phyloP scores from a whole-genome alignment of 257 asterid species.

The Ligustrum vulgare region DNA sequence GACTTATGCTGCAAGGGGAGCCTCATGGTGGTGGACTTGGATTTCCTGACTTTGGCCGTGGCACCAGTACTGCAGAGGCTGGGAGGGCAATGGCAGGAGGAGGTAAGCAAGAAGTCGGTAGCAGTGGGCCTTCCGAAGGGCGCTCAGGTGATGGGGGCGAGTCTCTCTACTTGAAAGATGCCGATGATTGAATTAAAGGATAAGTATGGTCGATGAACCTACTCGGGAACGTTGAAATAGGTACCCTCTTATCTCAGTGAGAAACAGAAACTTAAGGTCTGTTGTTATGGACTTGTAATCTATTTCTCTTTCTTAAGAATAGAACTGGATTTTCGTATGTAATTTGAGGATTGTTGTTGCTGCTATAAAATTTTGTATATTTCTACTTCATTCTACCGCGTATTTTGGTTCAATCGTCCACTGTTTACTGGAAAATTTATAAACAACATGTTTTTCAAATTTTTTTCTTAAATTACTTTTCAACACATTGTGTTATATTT shows the following conservation, averaged over 20 bases:
- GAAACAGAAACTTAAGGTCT: constrained; percentile 8
- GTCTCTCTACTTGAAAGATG: constrained; percentile 59
- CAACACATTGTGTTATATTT: too few relatives aligned
- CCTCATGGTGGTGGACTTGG: constrained; percentile 43
- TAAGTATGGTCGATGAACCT: constrained; percentile 7
- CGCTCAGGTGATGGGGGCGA: constrained; percentile 67
- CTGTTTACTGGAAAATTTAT: too few relatives aligned
- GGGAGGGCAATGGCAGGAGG: constrained; percentile 44
- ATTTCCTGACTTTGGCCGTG: constrained; percentile 55
- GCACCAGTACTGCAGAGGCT: constrained; percentile 25
- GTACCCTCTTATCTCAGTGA: constrained; percentile 3
- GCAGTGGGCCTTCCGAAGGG: constrained; percentile 42
- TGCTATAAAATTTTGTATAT: constrained; percentile 39
- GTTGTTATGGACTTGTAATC: constrained; percentile 27
- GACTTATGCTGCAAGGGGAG: constrained; percentile 80
- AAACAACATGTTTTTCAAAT: too few relatives aligned
- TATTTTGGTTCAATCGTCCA: neutral
- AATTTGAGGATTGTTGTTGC: constrained; percentile 11
- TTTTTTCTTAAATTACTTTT: too few relatives aligned
- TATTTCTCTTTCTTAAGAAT: constrained; percentile 23
- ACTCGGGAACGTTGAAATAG: constrained; percentile 22
- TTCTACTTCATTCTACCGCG: constrained; percentile 1
- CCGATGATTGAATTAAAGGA: constrained; percentile 59
- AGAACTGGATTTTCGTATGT: constrained; percentile 25
- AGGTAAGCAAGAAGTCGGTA: constrained; percentile 65